A percentile compares a stretch with the other conserved stretches of the same genome.
These are phyloP conservation scores for Colletotrichum caudatum DNA, from an alignment of 2,329 filamentous ascomycete species.

Conservation along the genomic window DNA sequence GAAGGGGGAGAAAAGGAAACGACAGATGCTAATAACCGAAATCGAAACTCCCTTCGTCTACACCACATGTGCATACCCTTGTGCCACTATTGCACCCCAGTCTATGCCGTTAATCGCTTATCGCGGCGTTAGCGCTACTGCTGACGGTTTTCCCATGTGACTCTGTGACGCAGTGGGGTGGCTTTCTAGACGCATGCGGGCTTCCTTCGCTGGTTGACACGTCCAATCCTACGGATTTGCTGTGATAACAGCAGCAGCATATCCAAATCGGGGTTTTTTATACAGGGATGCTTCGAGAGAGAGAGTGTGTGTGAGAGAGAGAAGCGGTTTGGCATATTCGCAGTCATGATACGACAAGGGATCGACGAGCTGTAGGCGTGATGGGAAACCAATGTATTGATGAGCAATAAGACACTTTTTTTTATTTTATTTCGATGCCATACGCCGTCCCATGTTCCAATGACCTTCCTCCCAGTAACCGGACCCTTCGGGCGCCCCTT, in stretches of 20 bases:
- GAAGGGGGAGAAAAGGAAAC: slow-evolving; percentile 21
- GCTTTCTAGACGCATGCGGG: slow-evolving; percentile 3
- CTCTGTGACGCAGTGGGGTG: not conserved
- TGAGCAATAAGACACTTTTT: slow-evolving; percentile 36
- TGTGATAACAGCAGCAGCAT: not conserved
- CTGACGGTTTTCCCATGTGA: not conserved
- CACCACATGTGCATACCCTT: not conserved
- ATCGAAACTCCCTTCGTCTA: slow-evolving; percentile 24
- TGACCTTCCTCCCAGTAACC: slow-evolving; percentile 10
- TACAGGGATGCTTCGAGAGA: not conserved
- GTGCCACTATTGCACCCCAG: not conserved
- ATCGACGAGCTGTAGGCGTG: not conserved
- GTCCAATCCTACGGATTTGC: not conserved
- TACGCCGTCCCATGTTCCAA: slow-evolving; percentile 30
- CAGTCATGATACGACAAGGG: not conserved
- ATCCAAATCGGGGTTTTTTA: too few species aligned
- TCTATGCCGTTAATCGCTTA: not conserved
- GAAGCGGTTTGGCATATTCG: not conserved
- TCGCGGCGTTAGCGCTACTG: not conserved
- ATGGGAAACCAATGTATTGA: slow-evolving; percentile 26
- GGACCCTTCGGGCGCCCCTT: slow-evolving; percentile 3
- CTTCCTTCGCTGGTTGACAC: not conserved
- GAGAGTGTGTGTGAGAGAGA: too few species aligned
- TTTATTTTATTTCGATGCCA: slow-evolving; percentile 35
- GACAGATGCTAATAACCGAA: slow-evolving; percentile 18